Evolutionary conservation across 2,329 filamentous ascomycete species (phyloP).

Genomic region (Pestalotiopsis sp.): DNA sequence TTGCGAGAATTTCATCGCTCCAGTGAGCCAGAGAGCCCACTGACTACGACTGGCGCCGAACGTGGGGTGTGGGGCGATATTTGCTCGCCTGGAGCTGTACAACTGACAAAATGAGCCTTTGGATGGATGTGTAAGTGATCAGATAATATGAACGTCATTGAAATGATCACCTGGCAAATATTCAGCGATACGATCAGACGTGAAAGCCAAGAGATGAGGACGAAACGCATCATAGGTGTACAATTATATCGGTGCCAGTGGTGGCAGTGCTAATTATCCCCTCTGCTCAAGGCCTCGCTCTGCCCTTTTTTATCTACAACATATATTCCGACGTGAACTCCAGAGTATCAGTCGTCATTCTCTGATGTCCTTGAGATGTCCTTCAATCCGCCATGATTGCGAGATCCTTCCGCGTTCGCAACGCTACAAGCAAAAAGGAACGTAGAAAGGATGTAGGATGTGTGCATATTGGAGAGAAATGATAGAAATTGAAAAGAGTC

Average conservation of each 20-base stretch:
- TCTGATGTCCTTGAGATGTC: background rate
- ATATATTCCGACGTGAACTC: conserved; percentile 5
- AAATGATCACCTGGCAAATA: background rate
- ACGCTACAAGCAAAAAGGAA: background rate
- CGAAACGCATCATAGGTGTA: background rate
- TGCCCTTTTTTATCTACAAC: background rate
- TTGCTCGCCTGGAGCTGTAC: background rate
- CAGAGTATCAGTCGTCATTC: conserved; percentile 1
- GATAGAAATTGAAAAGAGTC: background rate
- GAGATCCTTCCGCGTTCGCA: background rate
- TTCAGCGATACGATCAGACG: background rate
- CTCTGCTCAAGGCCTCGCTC: background rate
- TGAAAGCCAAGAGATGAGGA: background rate
- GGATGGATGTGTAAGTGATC: background rate
- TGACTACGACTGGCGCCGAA: background rate
- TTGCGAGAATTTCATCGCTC: background rate
- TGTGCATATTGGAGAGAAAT: background rate
- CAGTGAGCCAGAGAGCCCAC: background rate
- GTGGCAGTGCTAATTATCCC: background rate
- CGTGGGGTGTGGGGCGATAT: background rate
- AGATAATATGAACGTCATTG: background rate
- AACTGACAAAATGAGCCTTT: no score
- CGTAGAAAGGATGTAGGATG: background rate
- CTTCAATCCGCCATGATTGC: background rate
- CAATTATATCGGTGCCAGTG: background rate